Base-by-base conservation (phyloP, 139 green algal genomes). In the Chlorella ohadii region DNA sequence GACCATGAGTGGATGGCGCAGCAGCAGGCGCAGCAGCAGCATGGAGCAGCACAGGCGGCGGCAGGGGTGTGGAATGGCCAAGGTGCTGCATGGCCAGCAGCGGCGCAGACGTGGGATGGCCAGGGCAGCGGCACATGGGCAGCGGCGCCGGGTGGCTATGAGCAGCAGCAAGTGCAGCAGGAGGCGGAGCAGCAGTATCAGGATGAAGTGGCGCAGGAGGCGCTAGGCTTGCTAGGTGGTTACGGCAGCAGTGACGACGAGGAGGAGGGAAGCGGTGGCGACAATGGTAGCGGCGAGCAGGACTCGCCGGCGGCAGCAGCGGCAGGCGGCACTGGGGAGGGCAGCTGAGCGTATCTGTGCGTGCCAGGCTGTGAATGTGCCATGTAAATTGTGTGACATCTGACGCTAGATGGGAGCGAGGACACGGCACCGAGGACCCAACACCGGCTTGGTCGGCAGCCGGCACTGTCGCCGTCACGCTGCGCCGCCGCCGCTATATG, bases 211-310 rank as follows among this genome's bases (percentile, higher is more conserved):
- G 80, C 70, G 13, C 41, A 85, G 55, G 66, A 85, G 27, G 80
- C 70, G 25, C 70, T 85, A 27, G 80, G 80, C 3, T 51, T 85
- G 55, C 66, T 85, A 1, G 80, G 66, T 6, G 70, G 56, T 4
- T 85, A 85, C 31, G 80, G 80, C 68, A 78, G 7, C 80, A 85
- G 70, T 71, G 80, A 85, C 20, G 79, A 36, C 7, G 33, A 70
- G 1, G 36, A 79, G 1, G 78, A 20, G 20, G 34, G 75, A 2
- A 57, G 4, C 4, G 56, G 33, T 4, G 75, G 22, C 34, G 41
- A 33, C 1, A 55, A 4, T 0, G 55, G 27, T 44, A 22, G 72
- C 72, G 13, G 27, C 7, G 44, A 33, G 36, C 41, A 51, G 7
- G 16, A 36, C 3, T 27, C 31, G 28, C 27, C 39, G 7, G 27